Percentiles rank a stretch among this genome's conserved stretches.
Conservation (phyloP, 2,329 filamentous ascomycete genomes). For the Plenodomus biglobosus region DNA sequence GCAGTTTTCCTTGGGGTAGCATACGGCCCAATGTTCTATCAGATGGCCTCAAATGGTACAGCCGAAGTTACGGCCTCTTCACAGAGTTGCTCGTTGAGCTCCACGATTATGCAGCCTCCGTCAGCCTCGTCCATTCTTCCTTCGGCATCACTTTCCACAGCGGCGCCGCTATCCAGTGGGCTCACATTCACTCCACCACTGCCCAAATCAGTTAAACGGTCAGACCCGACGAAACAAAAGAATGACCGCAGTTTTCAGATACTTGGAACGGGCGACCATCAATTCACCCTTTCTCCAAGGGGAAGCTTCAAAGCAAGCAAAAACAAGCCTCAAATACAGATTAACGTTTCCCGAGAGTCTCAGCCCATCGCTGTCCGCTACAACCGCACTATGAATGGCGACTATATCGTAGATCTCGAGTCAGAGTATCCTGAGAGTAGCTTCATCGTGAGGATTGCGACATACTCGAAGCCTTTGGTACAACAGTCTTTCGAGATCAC, state of each 20-base stretch:
- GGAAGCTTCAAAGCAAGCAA: conserved; percentile 43
- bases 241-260: conserved; percentile 51
- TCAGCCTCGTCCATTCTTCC: conserved; percentile 3
- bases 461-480: conserved; percentile 42
- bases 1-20: conserved; percentile 17
- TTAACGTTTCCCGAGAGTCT: conserved; percentile 51
- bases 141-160: conserved; percentile 4
- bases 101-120: conserved; percentile 6
- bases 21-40: conserved; percentile 13
- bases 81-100: conserved; percentile 1
- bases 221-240: conserved; percentile 1
- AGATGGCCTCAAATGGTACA: conserved; percentile 7
- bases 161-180: conserved; percentile 13
- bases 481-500: conserved; percentile 37
- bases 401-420: conserved; percentile 55
- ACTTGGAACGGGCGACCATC: conserved; percentile 56
- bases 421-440: conserved; percentile 52
- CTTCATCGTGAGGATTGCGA: conserved; percentile 52
- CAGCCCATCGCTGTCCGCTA: conserved; percentile 51
- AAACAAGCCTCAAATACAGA: conserved; percentile 53
- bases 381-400: conserved; percentile 53
- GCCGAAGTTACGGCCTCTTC: conserved; percentile 5
- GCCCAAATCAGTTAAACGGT: conserved; percentile 7
- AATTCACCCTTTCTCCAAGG: conserved; percentile 56
- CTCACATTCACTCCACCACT: conserved; percentile 19